These are phyloP conservation scores for Camellia sinensis DNA, from an alignment of 148 eudicot species.

Conservation along the genomic window DNA sequence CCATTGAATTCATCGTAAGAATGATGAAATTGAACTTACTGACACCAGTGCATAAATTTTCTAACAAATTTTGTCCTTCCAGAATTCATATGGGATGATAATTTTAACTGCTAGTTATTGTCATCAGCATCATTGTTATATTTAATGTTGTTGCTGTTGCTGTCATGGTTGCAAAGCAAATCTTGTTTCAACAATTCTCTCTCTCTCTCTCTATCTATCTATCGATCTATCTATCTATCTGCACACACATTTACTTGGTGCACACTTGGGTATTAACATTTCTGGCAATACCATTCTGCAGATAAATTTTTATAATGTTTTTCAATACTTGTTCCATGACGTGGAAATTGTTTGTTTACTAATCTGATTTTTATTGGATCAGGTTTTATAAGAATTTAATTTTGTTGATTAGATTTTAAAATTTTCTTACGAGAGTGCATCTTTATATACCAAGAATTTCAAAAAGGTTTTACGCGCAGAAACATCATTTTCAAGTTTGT, in stretches of 20 bases:
- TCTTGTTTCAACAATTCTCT: neutral
- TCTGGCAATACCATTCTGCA: neutral
- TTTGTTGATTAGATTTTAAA: neutral
- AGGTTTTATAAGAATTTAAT: neutral
- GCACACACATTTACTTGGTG: neutral
- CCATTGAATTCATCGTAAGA: neutral
- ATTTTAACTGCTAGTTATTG: neutral
- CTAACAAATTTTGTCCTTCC: neutral
- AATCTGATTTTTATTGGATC: neutral
- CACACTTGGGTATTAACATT: neutral
- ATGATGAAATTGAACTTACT: neutral
- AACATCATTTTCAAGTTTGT: neutral
- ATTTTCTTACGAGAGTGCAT: neutral
- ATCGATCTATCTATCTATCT: neutral
- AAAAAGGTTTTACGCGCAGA: neutral
- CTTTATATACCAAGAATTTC: neutral
- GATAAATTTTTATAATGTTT: neutral
- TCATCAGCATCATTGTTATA: neutral
- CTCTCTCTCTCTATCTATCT: neutral
- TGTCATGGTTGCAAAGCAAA: neutral
- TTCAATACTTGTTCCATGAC: neutral
- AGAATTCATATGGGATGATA: neutral
- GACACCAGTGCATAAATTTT: neutral
- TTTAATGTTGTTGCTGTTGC: neutral
- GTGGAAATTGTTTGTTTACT: constrained; percentile 3